Evolutionary conservation across 2,329 filamentous ascomycete species (phyloP), one percentile per base, ranked within the genome.

Genomic region (Trichoderma koningii): DNA sequence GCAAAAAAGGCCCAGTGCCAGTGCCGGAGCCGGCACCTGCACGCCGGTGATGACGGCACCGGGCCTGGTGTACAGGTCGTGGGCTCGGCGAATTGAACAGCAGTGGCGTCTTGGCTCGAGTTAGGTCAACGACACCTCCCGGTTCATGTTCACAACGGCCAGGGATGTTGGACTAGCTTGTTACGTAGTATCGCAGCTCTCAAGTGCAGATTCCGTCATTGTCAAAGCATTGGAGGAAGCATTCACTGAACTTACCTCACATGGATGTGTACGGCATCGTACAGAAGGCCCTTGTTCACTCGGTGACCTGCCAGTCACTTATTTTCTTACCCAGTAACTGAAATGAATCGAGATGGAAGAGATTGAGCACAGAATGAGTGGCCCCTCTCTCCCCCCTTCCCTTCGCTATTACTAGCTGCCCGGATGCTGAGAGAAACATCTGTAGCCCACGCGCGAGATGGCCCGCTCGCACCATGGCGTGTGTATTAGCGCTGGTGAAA

Each of bases 381-480:
- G 26, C 44, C 44, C 44, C 44, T 44, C 34, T 38, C 34, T 4
- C 34, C 34, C 34, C 34, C 34, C 10, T 14, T 14, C 34, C 34
- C 10, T 34, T 59, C 28, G 55, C 55, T 28, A 28, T 7, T 9
- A 9, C 30, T 60, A 60, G 56, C 45, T 48, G 56, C 56, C 45
- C 56, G 45, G 21, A 34, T 60, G 56, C 45, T 60, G 30, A 60
- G 30, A 60, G 56, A 51, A 60, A 42, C 56, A 51, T 60, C 30
- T 60, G 56, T 45, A 60, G 56, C 45, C 51, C 30, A 55, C 51
- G 51, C 51, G 51, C 51, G 30, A 34, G 51, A 34, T 53, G 51
- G 51, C 51, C 56, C 56, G 56, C 56, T 51, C 50, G 56, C 56
- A 23, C 50, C 56, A 60, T 60, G 30, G 56, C 56, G 45, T 60